Evolutionary conservation across 106 monocot species (phyloP), one percentile per base, ranked within the genome.

Genomic region (Acanthochlamys bracteata): DNA sequence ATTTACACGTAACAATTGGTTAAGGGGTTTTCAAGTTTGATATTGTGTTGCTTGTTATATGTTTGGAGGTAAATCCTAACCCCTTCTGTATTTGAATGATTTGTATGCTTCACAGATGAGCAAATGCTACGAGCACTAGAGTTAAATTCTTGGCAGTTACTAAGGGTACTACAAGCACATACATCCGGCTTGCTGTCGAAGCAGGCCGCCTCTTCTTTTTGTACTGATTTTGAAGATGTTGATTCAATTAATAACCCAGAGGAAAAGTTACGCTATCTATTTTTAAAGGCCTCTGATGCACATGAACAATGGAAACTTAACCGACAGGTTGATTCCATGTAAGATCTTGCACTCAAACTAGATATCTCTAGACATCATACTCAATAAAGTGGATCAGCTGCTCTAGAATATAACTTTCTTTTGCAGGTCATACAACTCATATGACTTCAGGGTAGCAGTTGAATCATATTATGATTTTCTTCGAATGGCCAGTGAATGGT

Each of bases 61-160:
- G n/a, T n/a, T n/a, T n/a, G n/a, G n/a, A n/a, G n/a, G n/a, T n/a
- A n/a, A n/a, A n/a, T n/a, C n/a, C n/a, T n/a, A n/a, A 13, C 43
- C 43, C 13, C 43, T 45, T 45, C 13, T 45, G 7, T 45, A 13
- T 45, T 45, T 45, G 43, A 9, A 45, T 45, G 43, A 45, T 45
- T 20, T 63, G 75, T 69, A 26, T 63, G 63, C 41, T 51, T 65
- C 59, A 56, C 81, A 98, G 96, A 91, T 76, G 76, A 85, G 68
- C 85, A 88, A 74, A 91, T 41, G 42, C 46, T 98, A 21, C 78
- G 80, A 57, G 82, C 88, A 20, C 71, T 98, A 20, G 78, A 98
- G 66, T 64, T 98, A 24, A 98, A 98, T 77, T 80, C 96, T 7
- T 98, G 88, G 91, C 96, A 98, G 70, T 55, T 98, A 40, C 46